Base-by-base conservation (phyloP, 2,329 filamentous ascomycete genomes). In the Neophaeococcomyces aloes region DNA sequence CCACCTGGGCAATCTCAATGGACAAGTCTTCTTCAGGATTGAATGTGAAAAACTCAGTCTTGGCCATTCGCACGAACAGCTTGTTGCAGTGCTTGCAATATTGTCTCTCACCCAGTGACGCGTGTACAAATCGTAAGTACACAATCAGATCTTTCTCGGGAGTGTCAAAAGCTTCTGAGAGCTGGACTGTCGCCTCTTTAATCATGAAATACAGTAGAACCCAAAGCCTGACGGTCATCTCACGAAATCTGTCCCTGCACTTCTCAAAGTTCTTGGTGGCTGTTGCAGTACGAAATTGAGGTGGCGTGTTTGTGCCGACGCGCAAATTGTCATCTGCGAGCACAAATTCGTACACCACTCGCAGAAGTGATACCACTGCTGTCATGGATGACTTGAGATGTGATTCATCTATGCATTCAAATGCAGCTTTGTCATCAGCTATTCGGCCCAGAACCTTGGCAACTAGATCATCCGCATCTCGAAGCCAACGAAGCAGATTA, bases 141-240 rank as follows among this genome's bases (percentile, higher is more conserved):
- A 86, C 80, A 18, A 89, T 81, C 31, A 86, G 68, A 49, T 89
- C 83, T 43, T 82, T 82, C 31, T 82, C 73, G 0, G 80, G 75
- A 4, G 71, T 74, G 2, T 77, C 68, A 54, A 87, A 89, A 0
- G 74, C 60, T 1, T 78, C 72, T 7, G 65, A 62, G 52, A 83
- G 77, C 52, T 88, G 83, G 4, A 68, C 64, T 21, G 88, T 79
- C 3, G 78, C 83, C 49, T 87, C 81, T 57, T 82, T 83, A 33
- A 95, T 62, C 40, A 95, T 65, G 0, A 77, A 75, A 58, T 95
- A 98, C 50, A 89, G 80, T 30, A 96, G 66, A 29, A 84, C 86
- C 89, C 91, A 96, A 8, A 81, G 77, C 27, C 86, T 79, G 2
- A 94, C 76, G 56, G 94, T 82, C 71, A 94, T 83, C 53, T 96